These are phyloP conservation scores for Phytomonas sp. DNA, from an alignment of 208 protist species.

Conservation along the genomic window DNA sequence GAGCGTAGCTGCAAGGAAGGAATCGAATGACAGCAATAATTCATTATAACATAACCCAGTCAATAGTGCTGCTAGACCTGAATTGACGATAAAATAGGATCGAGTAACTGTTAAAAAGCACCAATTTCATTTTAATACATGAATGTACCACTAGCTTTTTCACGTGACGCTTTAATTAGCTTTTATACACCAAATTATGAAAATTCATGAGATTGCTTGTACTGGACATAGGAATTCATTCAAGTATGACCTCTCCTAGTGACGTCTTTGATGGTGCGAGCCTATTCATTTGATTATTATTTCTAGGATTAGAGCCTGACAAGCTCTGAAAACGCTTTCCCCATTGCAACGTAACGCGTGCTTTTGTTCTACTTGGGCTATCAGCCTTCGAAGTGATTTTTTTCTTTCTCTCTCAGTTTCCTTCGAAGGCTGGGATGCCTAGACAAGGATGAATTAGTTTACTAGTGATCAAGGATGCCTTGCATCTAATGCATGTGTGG, in stretches of 20 bases:
- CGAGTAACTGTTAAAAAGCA: background rate
- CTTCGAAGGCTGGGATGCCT: no score
- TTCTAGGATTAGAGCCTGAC: background rate
- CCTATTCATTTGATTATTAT: background rate
- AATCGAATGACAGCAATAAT: background rate
- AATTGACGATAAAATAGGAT: background rate
- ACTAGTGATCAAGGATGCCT: background rate
- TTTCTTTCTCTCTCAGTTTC: no score
- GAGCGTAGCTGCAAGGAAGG: background rate
- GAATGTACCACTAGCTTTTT: background rate
- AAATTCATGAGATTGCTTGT: slow-evolving; percentile 1
- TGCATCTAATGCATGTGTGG: background rate
- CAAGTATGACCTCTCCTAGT: background rate
- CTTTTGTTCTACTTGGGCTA: background rate
- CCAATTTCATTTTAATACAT: background rate
- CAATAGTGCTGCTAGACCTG: background rate
- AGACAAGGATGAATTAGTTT: background rate
- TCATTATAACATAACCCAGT: background rate
- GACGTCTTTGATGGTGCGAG: background rate
- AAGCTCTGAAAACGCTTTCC: background rate
- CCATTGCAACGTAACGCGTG: background rate
- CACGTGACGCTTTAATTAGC: background rate
- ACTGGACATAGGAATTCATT: background rate
- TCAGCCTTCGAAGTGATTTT: no score
- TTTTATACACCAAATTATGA: background rate